These are phyloP conservation scores for Apostasia shenzhenica DNA, from an alignment of 106 monocot species.

Conservation along the genomic window DNA sequence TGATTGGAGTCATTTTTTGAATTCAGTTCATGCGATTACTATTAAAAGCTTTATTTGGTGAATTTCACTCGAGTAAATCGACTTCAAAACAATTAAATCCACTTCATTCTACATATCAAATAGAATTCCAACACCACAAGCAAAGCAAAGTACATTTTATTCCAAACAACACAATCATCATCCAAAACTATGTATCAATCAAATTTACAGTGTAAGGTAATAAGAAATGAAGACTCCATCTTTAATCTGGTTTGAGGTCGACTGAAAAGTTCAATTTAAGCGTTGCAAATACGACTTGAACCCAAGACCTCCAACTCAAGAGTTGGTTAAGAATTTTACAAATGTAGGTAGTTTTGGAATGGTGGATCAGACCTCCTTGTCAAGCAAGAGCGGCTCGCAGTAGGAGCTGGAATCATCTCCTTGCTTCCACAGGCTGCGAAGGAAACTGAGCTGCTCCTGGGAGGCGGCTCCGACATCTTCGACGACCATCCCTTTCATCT, in stretches of 20 bases:
- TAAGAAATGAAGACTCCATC: not conserved
- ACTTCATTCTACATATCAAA: too few relatives aligned
- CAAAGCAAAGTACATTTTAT: too few relatives aligned
- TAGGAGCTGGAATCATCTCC: slow-evolving; percentile 11
- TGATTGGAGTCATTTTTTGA: too few relatives aligned
- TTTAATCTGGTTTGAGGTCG: too few relatives aligned
- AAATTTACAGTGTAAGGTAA: not conserved
- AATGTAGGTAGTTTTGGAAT: not conserved
- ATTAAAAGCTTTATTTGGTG: too few relatives aligned
- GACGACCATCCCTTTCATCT: slow-evolving; percentile 4
- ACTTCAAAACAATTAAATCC: too few relatives aligned
- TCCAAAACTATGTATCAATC: not conserved
- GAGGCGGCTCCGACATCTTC: slow-evolving; percentile 13
- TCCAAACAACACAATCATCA: not conserved
- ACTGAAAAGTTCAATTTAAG: not conserved
- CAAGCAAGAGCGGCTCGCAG: slow-evolving; percentile 29
- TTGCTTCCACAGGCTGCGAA: slow-evolving; percentile 38
- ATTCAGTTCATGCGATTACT: too few relatives aligned
- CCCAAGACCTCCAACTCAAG: too few relatives aligned
- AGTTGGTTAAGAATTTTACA: not conserved
- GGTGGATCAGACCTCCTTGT: slow-evolving; percentile 10
- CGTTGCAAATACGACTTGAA: not conserved
- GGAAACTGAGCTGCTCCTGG: slow-evolving; percentile 8
- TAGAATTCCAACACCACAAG: too few relatives aligned
- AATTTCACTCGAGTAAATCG: too few relatives aligned